Conservation (phyloP, 2,329 filamentous ascomycete species). For the Penicillium sp. region DNA sequence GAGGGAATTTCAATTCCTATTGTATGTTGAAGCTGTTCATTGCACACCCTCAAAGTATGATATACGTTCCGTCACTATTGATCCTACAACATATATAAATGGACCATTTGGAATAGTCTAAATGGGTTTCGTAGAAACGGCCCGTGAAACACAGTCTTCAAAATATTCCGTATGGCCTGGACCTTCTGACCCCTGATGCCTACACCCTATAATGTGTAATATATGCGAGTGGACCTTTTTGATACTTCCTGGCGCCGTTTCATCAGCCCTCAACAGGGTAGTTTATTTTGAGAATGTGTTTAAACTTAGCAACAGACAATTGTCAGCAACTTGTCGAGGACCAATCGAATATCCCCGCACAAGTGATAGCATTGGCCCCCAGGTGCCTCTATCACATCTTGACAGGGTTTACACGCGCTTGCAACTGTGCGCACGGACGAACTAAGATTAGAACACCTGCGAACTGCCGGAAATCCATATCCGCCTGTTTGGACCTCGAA, state of each 20-base stretch:
- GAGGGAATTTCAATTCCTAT: not conserved
- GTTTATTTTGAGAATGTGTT: slow-evolving; percentile 6
- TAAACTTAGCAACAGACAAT: slow-evolving; percentile 9
- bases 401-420: slow-evolving; percentile 12
- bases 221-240: not conserved
- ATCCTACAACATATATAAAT: not conserved
- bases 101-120: not conserved
- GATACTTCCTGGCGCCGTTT: slow-evolving; percentile 2
- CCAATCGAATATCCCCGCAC: slow-evolving; percentile 3
- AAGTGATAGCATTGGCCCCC: slow-evolving; percentile 7
- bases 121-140: not conserved
- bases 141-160: not conserved
- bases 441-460: slow-evolving; percentile 14
- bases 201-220: not conserved
- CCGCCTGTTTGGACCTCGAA: not conserved
- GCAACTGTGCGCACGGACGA: slow-evolving; percentile 7
- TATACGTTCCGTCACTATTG: not conserved
- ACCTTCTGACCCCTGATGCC: not conserved
- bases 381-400: slow-evolving; percentile 7
- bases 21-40: not conserved
- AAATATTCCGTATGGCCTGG: not conserved
- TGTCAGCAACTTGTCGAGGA: not conserved
- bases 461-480: slow-evolving; percentile 4
- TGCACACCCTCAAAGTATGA: not conserved
- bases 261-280: slow-evolving; percentile 3